phyloP scores from a whole-genome alignment of 768 basidiomycete species.

The Holtermanniella nyarrowii region DNA sequence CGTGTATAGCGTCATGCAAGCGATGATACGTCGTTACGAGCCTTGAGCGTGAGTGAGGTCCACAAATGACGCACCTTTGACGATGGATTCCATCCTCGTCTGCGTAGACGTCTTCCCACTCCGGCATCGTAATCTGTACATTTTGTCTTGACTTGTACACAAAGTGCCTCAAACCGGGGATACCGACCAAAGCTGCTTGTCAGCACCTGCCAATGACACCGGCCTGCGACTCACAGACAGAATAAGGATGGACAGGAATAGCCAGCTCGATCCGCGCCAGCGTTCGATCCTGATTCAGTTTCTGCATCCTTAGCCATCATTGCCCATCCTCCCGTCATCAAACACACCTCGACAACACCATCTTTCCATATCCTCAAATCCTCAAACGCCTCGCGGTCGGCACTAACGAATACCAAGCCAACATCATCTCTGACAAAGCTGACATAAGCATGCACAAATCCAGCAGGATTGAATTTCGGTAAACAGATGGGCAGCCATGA shows the following conservation, averaged over 20 bases:
- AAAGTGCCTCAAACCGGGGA: constrained; percentile 87
- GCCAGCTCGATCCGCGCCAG: constrained; percentile 43
- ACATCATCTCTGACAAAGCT: constrained; percentile 42
- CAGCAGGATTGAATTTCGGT: constrained; percentile 79
- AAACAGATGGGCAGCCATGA: constrained; percentile 94
- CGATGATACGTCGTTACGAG: constrained; percentile 77
- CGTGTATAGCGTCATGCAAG: constrained; percentile 80
- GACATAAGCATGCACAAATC: constrained; percentile 86
- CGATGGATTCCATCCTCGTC: constrained; percentile 50
- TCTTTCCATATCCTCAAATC: constrained; percentile 68
- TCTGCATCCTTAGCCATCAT: constrained; percentile 44
- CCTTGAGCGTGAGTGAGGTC: constrained; percentile 43
- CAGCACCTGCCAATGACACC: not conserved
- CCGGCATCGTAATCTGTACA: constrained; percentile 79
- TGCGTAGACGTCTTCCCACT: constrained; percentile 79
- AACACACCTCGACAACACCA: constrained; percentile 50
- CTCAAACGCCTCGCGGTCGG: constrained; percentile 68
- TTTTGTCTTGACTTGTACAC: constrained; percentile 81
- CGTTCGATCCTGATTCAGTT: constrained; percentile 54
- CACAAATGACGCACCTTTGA: constrained; percentile 47
- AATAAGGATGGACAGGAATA: constrained; percentile 45
- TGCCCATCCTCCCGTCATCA: not conserved
- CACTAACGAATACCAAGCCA: constrained; percentile 69
- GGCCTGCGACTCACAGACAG: constrained; percentile 14
- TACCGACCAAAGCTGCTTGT: constrained; percentile 58